phyloP scores from a whole-genome alignment of 305 asterid species.

The Fraxinus platypoda region DNA sequence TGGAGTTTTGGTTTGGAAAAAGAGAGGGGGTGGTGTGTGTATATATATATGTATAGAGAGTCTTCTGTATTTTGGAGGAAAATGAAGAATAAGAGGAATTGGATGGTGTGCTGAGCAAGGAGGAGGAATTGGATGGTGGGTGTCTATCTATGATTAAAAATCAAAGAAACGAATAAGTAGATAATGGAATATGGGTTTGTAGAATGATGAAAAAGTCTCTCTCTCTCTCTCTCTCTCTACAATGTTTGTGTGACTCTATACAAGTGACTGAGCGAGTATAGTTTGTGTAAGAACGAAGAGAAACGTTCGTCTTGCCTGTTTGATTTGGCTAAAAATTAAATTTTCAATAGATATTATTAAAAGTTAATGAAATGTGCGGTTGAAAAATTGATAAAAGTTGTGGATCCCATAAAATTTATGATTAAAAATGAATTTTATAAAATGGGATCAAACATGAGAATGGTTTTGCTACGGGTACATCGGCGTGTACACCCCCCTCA shows the following conservation, averaged over 20 bases:
- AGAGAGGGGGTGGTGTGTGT: conserved; percentile 13
- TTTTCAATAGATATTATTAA: no score
- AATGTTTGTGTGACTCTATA: neutral
- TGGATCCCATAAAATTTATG: no score
- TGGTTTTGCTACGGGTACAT: no score
- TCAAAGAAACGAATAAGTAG: conserved; percentile 31
- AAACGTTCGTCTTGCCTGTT: no score
- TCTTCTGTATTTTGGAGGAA: neutral
- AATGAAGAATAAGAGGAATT: neutral
- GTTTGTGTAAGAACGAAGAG: no score
- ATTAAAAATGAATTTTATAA: no score
- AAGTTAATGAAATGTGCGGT: no score
- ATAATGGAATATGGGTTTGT: conserved; percentile 18
- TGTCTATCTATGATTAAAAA: conserved; percentile 23
- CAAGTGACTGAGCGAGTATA: neutral
- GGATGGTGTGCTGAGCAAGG: neutral
- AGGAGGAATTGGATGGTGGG: neutral
- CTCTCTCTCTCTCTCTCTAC: neutral
- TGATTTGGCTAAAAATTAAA: no score
- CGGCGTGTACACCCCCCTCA: no score
- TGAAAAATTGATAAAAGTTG: no score
- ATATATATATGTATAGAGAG: no score
- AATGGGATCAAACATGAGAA: no score
- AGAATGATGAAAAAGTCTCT: conserved; percentile 19
- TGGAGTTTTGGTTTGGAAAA: conserved; percentile 15